Base-by-base conservation (phyloP, 192 early-diverging fungal genomes). In the Coemansia aciculifera region DNA sequence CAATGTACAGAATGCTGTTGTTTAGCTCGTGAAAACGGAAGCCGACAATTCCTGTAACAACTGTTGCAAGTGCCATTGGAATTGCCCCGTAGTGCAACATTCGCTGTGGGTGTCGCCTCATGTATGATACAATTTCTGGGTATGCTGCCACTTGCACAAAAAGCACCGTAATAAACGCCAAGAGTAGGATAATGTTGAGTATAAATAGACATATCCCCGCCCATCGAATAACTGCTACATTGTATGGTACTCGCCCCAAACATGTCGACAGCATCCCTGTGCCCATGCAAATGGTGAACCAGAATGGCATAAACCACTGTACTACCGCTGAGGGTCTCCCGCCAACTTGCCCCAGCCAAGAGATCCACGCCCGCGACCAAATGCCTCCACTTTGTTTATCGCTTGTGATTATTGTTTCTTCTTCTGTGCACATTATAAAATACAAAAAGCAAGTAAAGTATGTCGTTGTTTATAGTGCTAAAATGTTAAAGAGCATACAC, bases 261-360 rank as follows among this genome's bases (percentile, higher is more conserved):
- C 72, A 56, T 10, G 49, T 69, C 3, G 84, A 74, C 0, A 86
- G 64, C 5, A 85, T 70, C 4, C 85, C 85, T 27, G 80, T 86
- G 23, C 85, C 84, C 83, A 85, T 85, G 13, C 48, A 67, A 0
- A 86, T 52, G 7, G 77, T 75, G 44, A 85, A 86, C 84, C 84
- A 86, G 15, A 77, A 78, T 5, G 85, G 85, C 63, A 78, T 83
- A 46, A 86, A 86, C 67, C 79, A 73, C 10, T 49, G 60, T 19
- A 77, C 51, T 3, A 74, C 49, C 24, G 19, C 49, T 8, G 49
- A 51, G 10, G 49, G 49, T 3, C 23, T n/a, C 10, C 49, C 49
- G 49, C 49, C 49, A 7, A 51, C 49, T 11, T 51, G 49, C 11
- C 19, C 24, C 49, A 51, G 49, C 49, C 49, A 51, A 19, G 49